phyloP scores from a whole-genome alignment of 352 stramenopile species.

The Globisporangium nodosum region DNA sequence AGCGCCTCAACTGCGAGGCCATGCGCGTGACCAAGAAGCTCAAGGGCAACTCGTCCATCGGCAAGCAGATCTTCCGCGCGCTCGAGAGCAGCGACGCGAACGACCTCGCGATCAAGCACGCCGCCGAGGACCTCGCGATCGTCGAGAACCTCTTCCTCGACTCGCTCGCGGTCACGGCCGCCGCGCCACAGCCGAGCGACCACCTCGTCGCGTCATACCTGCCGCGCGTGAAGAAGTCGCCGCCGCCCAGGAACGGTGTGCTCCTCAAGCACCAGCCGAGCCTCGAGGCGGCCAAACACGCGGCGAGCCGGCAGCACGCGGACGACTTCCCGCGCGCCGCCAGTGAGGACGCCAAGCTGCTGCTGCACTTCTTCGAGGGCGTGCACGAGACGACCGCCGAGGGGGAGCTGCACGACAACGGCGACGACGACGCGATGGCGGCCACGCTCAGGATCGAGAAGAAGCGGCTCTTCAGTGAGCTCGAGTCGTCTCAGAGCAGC shows the following conservation, averaged over 20 bases:
- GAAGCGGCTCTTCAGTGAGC: slow-evolving; percentile 48
- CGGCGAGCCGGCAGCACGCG: background rate
- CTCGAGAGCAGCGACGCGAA: slow-evolving; percentile 64
- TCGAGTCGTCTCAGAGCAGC: slow-evolving; percentile 17
- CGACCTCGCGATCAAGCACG: slow-evolving; percentile 40
- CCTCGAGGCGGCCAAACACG: slow-evolving; percentile 19
- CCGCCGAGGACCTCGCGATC: slow-evolving; percentile 46
- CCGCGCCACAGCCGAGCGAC: background rate
- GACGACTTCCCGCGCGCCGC: slow-evolving; percentile 17
- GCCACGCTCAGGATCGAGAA: slow-evolving; percentile 2
- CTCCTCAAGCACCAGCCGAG: slow-evolving; percentile 7
- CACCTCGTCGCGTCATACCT: slow-evolving; percentile 1
- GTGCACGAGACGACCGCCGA: slow-evolving; percentile 21
- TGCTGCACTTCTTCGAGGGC: slow-evolving; percentile 73
- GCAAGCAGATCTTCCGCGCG: slow-evolving; percentile 84
- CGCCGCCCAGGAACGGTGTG: slow-evolving; percentile 15
- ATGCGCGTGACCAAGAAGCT: slow-evolving; percentile 90
- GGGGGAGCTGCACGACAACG: no score
- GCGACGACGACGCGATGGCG: background rate
- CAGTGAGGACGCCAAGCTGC: slow-evolving; percentile 64
- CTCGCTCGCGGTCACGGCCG: slow-evolving; percentile 39
- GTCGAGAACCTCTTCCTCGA: slow-evolving; percentile 69
- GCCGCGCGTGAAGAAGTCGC: slow-evolving; percentile 6
- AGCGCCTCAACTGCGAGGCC: slow-evolving; percentile 81
- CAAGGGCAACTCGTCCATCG: slow-evolving; percentile 85